Percentiles rank a stretch among this genome's conserved stretches.
Conservation (phyloP, 148 eudicot genomes). For the Pouteria glomerata region DNA sequence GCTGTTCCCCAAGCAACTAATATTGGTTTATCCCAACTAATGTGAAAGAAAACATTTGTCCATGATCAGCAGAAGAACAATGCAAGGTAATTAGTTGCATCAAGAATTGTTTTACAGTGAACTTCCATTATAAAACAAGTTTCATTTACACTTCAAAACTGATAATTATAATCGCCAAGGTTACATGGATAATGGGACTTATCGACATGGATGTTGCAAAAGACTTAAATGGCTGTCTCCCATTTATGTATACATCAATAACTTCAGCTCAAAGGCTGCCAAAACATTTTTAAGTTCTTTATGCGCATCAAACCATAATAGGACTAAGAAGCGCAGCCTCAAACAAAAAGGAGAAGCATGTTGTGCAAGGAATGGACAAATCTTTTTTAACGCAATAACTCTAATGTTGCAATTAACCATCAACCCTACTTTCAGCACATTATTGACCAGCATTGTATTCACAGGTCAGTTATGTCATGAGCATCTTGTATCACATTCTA, state of each 20-base stretch:
- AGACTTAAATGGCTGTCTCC: background rate
- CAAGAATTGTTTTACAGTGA: background rate
- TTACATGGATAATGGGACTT: background rate
- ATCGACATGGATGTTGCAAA: background rate
- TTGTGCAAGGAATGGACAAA: background rate
- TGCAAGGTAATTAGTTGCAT: background rate
- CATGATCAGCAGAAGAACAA: background rate
- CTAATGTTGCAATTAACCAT: background rate
- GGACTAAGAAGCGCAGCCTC: background rate
- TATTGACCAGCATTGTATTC: background rate
- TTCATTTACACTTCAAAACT: background rate
- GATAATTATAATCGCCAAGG: background rate
- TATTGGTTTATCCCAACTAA: conserved; percentile 88
- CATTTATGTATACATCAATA: background rate
- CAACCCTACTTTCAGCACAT: background rate
- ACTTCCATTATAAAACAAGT: background rate
- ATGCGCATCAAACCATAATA: background rate
- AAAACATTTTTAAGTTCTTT: background rate
- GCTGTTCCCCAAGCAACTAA: conserved; percentile 92
- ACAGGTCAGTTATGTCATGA: too few species aligned
- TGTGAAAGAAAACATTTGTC: conserved; percentile 12
- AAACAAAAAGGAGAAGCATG: background rate
- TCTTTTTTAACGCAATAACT: background rate
- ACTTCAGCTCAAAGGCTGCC: background rate
- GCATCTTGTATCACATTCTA: too few species aligned